A percentile compares a stretch with the other conserved stretches of the same genome.
These are phyloP conservation scores for Suillus weaverae DNA, from an alignment of 768 basidiomycete species.

Conservation along the genomic window DNA sequence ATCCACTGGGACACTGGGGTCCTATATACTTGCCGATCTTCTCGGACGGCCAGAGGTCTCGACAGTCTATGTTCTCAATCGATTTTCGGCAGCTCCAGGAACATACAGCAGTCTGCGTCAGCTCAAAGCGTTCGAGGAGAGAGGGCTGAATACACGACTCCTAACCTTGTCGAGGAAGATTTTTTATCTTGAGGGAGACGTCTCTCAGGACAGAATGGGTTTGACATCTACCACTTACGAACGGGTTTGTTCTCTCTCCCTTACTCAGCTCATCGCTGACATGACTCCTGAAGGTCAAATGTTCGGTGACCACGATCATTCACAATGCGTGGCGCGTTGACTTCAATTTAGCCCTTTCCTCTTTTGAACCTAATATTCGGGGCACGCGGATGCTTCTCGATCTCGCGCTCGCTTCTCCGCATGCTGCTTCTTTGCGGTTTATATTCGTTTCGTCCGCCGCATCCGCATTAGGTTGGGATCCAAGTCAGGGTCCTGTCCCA, in stretches of 20 bases:
- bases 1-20: constrained; percentile 40
- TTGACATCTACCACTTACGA: constrained; percentile 23
- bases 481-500: constrained; percentile 29
- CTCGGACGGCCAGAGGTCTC: constrained; percentile 19
- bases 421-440: constrained; percentile 12
- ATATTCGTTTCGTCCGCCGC: constrained; percentile 21
- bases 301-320: constrained; percentile 28
- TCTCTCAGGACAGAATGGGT: constrained; percentile 26
- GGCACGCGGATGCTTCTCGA: constrained; percentile 33
- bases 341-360: constrained; percentile 36
- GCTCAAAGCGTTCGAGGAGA: constrained; percentile 30
- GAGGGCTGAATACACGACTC: constrained; percentile 28
- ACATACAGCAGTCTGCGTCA: constrained; percentile 23
- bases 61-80: constrained; percentile 33
- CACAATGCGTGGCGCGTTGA: constrained; percentile 41
- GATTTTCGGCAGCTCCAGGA: constrained; percentile 9
- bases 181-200: constrained; percentile 36
- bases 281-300: constrained; percentile 6
- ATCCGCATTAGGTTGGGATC: constrained; percentile 15
- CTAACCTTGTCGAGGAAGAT: constrained; percentile 30
- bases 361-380: constrained; percentile 36
- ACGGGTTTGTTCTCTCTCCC: constrained; percentile 22
- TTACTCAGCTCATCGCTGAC: neutral
- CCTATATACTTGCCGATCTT: constrained; percentile 31
- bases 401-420: constrained; percentile 29